Evolutionary conservation across 2,329 filamentous ascomycete genomes (phyloP), one percentile per base, ranked within the genome.

Genomic region (Pezicula radicicola): DNA sequence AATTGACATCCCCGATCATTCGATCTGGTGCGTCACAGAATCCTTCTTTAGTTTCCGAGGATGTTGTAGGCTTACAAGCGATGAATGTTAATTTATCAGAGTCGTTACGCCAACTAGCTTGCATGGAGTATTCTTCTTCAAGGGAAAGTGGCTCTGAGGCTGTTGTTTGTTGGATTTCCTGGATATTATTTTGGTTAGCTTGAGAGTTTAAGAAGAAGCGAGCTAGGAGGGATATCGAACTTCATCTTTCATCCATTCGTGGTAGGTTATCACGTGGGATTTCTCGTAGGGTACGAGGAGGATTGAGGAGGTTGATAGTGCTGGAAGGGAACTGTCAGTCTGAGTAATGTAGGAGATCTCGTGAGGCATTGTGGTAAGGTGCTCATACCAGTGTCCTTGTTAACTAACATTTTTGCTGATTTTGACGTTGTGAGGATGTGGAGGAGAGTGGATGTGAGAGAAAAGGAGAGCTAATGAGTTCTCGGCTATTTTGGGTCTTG

Each of bases 11-110:
- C 1, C 89, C 89, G 7, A 89, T 66, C 84, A 91, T 89, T 8
- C 66, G 68, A 0, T 69, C 70, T 0, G 79, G 73, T 1, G 70
- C 63, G 62, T 93, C 90, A 4, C 75, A 72, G 33, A 50, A 41
- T 27, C 55, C 51, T 12, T 51, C 53, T 12, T 39, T 33, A n/a
- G 18, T 21, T 12, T 35, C 10, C 28, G 48, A 37, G 27, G 27
- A 9, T 9, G 30, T 49, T 42, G 35, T 7, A 3, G 54, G 56
- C 27, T 58, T 51, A 65, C 91, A 96, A 49, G 89, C 71, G 66
- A 97, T 96, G 62, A 97, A 97, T 0, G 93, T 97, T 55, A 97
- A 70, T 72, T 97, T 97, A 71, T 97, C 92, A 25, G 74, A 70
- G 40, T 94, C 89, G 18, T 73, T 74, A 36, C 91, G 85, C 93